Evolutionary conservation across 352 stramenopile genomes (phyloP), one percentile per base, ranked within the genome.

Genomic region (Phytophthora pinifolia): DNA sequence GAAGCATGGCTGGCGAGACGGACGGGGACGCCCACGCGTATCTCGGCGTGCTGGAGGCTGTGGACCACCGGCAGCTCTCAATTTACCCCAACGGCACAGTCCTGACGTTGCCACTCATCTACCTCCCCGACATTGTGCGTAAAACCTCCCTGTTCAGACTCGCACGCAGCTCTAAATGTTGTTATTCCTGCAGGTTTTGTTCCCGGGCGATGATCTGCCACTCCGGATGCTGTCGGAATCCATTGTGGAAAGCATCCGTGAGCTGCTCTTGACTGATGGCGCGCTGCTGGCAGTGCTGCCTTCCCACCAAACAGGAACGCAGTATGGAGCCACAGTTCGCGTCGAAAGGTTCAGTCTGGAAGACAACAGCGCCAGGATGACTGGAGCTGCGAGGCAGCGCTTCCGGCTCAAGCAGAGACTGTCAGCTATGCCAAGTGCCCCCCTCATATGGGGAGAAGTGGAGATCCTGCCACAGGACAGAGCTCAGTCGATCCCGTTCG

Each of bases 201-300:
- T 94, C 55, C 85, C 85, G 14, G 83, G 84, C 10, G 83, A 92
- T 32, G 76, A 87, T 49, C 54, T 94, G 2, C 83, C 85, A 17
- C 54, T 94, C 59, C 73, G 85, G 6, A 70, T 92, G 74, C 70
- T 94, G 2, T 86, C 82, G 1, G 70, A 83, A 27, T 76, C 67
- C 13, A 79, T 58, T 30, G 41, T 91, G 8, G 67, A 71, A 3
- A 52, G 68, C 1, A 76, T 92, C 9, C 70, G 67, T 39, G 53
- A 70, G 13, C 56, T 85, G 9, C 51, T 90, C 3, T 62, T 63
- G 4, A 72, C 42, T 30, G 76, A 86, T 18, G 67, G 65, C 7
- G 70, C 57, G 2, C 57, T 92, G 45, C 47, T 92, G n/a, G 82
- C 76, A 0, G 76, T 92, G 33, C 36, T 89, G 14, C 60, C 72